Evolutionary conservation across 768 basidiomycete species (phyloP).

Genomic region (Lentinula edodes): DNA sequence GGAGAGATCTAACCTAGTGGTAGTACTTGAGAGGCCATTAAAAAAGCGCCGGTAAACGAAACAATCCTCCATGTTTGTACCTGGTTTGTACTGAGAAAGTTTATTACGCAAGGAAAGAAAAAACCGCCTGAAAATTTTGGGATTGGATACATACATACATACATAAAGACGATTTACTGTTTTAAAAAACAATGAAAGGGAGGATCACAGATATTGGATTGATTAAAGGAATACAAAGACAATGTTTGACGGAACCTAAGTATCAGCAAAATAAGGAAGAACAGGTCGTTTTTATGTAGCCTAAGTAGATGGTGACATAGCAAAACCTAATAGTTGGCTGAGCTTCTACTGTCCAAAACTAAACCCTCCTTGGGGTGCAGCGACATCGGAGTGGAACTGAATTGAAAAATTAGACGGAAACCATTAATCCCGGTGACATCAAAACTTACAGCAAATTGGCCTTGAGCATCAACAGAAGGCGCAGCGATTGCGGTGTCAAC

Average conservation of each 20-base stretch:
- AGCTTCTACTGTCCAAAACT: conserved; percentile 67
- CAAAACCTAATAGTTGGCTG: not conserved
- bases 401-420: conserved; percentile 11
- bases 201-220: not conserved
- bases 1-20: conserved; percentile 61
- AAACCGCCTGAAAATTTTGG: not conserved
- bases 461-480: conserved; percentile 68
- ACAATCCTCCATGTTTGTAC: too few relatives aligned
- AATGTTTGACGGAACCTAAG: not conserved
- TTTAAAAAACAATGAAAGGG: not conserved
- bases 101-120: not conserved
- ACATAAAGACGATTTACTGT: not conserved
- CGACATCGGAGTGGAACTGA: conserved; percentile 81
- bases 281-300: not conserved
- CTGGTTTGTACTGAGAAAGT: too few relatives aligned
- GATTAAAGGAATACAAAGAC: not conserved
- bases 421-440: not conserved
- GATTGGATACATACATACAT: not conserved
- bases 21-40: conserved; percentile 90
- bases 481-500: conserved; percentile 76
- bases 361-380: conserved; percentile 93
- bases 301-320: not conserved
- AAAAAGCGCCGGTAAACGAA: conserved; percentile 1
- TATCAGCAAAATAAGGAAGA: not conserved
- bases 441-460: conserved; percentile 64